These are phyloP conservation scores for Polytrichum commune DNA, from an alignment of 225 moss, liverwort and hornwort genomes.

Conservation along the genomic window DNA sequence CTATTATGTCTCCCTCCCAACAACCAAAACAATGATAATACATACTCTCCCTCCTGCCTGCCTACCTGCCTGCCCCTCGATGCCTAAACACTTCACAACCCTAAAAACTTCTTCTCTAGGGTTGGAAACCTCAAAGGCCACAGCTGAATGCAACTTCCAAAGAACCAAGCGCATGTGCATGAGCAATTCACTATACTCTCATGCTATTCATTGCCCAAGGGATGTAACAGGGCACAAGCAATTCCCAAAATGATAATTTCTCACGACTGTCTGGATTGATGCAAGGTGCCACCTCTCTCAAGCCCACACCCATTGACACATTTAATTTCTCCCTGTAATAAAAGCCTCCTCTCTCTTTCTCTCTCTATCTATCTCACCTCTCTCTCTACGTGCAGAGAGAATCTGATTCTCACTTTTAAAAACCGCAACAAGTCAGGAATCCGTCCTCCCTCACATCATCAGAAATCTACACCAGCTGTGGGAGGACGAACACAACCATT, in stretches of 20 bases:
- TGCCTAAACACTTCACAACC: constrained; percentile 9
- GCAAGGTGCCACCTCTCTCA: constrained; percentile 14
- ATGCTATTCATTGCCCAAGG: not conserved
- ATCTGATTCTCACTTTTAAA: constrained; percentile 33
- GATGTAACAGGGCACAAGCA: not conserved
- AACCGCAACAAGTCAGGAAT: not conserved
- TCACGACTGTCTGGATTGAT: not conserved
- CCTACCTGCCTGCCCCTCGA: constrained; percentile 4
- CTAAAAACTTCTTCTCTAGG: constrained; percentile 19
- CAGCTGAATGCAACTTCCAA: not conserved
- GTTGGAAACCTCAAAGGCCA: constrained; percentile 8
- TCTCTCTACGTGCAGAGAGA: constrained; percentile 31
- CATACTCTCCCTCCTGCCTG: not conserved
- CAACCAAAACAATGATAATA: not conserved
- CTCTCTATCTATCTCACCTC: constrained; percentile 7
- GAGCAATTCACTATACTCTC: not conserved
- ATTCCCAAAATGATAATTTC: constrained; percentile 13
- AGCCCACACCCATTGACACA: constrained; percentile 1
- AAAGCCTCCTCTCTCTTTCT: too few species aligned
- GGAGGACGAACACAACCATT: not conserved
- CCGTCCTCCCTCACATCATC: not conserved
- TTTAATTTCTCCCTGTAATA: constrained; percentile 6
- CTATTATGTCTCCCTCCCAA: not conserved
- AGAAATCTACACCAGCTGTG: not conserved
- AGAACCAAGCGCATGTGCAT: constrained; percentile 5